phyloP scores from a whole-genome alignment of 805 yeast species.

The Lipomyces chichibuensis region DNA sequence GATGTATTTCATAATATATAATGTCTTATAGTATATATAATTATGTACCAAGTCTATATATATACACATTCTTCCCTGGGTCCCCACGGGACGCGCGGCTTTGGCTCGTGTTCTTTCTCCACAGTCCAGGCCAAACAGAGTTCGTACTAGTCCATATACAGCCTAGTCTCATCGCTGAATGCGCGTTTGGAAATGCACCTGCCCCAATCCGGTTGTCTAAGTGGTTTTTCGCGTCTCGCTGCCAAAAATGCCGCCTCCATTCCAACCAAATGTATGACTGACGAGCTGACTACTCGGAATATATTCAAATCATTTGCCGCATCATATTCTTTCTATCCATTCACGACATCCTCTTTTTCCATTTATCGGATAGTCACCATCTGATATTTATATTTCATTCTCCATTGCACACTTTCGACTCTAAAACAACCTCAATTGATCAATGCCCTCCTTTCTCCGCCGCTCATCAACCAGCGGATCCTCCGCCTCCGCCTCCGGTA shows the following conservation, averaged over 20 bases:
- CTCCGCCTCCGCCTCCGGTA: neutral
- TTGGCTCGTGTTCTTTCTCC: neutral
- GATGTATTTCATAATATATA: too few relatives aligned
- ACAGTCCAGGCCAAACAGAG: neutral
- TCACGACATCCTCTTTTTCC: too few relatives aligned
- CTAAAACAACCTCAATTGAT: neutral
- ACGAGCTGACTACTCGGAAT: too few relatives aligned
- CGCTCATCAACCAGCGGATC: constrained; percentile 20
- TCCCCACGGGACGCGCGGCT: too few relatives aligned
- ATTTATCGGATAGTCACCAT: too few relatives aligned
- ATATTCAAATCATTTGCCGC: neutral
- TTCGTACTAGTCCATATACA: neutral
- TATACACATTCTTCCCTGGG: too few relatives aligned
- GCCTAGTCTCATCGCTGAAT: neutral
- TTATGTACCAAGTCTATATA: too few relatives aligned
- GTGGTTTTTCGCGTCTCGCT: neutral
- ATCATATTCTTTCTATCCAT: neutral
- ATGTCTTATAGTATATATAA: too few relatives aligned
- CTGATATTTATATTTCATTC: neutral
- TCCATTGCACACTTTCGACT: neutral
- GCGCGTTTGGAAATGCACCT: neutral
- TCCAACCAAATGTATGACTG: neutral
- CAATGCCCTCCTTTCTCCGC: constrained; percentile 17
- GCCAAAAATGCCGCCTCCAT: neutral
- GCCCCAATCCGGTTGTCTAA: neutral